phyloP scores from a whole-genome alignment of 2,329 filamentous ascomycete species.

The Aspergillus pseudoterreus region DNA sequence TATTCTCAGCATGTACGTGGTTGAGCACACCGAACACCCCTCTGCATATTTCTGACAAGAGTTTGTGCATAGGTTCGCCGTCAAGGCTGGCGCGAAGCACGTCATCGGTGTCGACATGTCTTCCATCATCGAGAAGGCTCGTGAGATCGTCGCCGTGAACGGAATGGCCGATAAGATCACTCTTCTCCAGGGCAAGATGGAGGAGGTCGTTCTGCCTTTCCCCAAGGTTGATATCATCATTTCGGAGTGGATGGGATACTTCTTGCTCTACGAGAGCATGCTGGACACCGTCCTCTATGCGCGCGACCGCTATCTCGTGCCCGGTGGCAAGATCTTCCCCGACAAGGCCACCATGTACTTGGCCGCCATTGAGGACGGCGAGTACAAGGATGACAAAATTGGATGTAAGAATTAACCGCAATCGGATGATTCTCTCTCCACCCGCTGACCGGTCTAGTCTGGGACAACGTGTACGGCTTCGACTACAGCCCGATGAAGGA shows the following conservation, averaged over 20 bases:
- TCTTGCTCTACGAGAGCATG: slow-evolving; percentile 98
- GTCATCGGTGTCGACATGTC: slow-evolving; percentile 99
- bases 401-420: slow-evolving; percentile 62
- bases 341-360: slow-evolving; percentile 98
- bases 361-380: slow-evolving; percentile 95
- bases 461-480: slow-evolving; percentile 99
- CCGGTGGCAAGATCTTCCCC: slow-evolving; percentile 92
- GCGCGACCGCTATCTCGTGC: slow-evolving; percentile 82
- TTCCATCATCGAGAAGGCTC: slow-evolving; percentile 97
- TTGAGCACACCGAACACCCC: neutral
- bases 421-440: neutral
- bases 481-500: slow-evolving; percentile 92
- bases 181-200: slow-evolving; percentile 98
- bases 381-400: slow-evolving; percentile 99
- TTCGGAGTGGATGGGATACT: slow-evolving; percentile 99
- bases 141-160: slow-evolving; percentile 88
- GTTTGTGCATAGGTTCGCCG: slow-evolving; percentile 72
- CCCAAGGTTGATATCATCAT: slow-evolving; percentile 99
- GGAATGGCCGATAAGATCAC: slow-evolving; percentile 95
- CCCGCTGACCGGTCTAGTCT: slow-evolving; percentile 61
- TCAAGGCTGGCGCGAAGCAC: slow-evolving; percentile 93
- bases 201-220: slow-evolving; percentile 90
- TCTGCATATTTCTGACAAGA: slow-evolving; percentile 13
- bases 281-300: slow-evolving; percentile 96
- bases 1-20: slow-evolving; percentile 88